Conservation (phyloP, 2,329 filamentous ascomycete species). For the Emericellopsis cladophorae region DNA sequence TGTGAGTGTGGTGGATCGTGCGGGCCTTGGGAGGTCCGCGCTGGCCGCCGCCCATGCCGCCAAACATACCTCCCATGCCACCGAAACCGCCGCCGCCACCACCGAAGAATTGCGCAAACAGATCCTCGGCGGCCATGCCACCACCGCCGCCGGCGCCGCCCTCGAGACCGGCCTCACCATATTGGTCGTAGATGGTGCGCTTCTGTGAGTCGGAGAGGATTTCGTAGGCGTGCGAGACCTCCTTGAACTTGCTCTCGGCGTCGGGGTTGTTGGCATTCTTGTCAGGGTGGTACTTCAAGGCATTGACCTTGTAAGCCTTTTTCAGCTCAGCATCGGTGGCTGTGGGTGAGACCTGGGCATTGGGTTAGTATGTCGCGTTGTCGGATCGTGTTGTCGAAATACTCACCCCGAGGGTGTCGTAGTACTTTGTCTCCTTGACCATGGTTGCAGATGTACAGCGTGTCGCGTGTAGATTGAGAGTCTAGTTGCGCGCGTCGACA, state of each 20-base stretch:
- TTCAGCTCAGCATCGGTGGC: conserved; percentile 81
- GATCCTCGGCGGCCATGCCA: conserved; percentile 90
- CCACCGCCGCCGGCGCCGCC: conserved; percentile 59
- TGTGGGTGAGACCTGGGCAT: conserved; percentile 55
- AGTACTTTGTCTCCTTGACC: conserved; percentile 70
- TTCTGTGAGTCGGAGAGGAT: conserved; percentile 86
- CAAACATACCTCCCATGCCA: conserved; percentile 66
- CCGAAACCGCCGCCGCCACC: conserved; percentile 50
- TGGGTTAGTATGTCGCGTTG: background rate
- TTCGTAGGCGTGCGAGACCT: conserved; percentile 91
- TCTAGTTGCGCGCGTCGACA: no score
- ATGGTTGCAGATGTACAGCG: conserved; percentile 33
- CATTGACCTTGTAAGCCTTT: conserved; percentile 76
- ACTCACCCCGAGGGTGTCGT: conserved; percentile 67
- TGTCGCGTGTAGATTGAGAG: no score
- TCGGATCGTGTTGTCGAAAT: background rate
- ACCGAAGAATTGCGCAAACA: conserved; percentile 96
- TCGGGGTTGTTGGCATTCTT: conserved; percentile 93
- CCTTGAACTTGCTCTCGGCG: conserved; percentile 97
- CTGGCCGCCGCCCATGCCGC: conserved; percentile 56
- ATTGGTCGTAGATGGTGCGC: conserved; percentile 87
- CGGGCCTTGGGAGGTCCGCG: conserved; percentile 78
- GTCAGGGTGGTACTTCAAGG: conserved; percentile 80
- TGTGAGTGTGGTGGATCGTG: conserved; percentile 96
- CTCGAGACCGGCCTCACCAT: conserved; percentile 93